Evolutionary conservation across 345 rosid genomes (phyloP).

Genomic region (Firmiana major): DNA sequence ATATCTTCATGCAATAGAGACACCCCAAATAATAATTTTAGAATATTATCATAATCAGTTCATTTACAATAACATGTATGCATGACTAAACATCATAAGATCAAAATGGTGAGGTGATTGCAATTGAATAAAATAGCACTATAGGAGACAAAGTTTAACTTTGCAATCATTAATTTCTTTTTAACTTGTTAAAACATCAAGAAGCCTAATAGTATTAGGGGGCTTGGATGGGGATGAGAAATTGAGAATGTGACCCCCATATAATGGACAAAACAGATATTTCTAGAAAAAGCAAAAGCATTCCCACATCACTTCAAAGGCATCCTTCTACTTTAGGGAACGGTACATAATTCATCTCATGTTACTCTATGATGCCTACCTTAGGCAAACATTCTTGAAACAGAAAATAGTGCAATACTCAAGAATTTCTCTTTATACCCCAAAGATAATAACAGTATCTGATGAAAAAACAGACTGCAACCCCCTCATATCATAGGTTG

Average conservation of each 20-base stretch:
- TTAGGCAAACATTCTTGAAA: background rate
- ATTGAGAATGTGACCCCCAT: background rate
- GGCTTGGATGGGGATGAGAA: background rate
- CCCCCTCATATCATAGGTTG: background rate
- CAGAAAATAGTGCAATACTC: background rate
- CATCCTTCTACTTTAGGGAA: background rate
- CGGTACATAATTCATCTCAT: background rate
- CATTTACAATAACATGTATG: background rate
- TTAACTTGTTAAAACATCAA: background rate
- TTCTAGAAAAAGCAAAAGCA: background rate
- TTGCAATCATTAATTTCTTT: background rate
- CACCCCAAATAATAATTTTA: background rate
- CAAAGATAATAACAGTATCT: background rate
- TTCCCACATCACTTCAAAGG: background rate
- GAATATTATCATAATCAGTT: too few species aligned
- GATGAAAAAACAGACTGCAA: background rate
- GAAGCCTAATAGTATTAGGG: background rate
- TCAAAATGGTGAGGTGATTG: background rate
- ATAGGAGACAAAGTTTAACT: background rate
- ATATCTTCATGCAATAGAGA: background rate
- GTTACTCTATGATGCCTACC: background rate
- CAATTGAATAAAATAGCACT: background rate
- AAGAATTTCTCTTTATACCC: background rate
- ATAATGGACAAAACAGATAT: background rate
- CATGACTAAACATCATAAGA: background rate